Evolutionary conservation across 176 grass and related monocot species (phyloP).

Genomic region (Rhynchospora tenuis): DNA sequence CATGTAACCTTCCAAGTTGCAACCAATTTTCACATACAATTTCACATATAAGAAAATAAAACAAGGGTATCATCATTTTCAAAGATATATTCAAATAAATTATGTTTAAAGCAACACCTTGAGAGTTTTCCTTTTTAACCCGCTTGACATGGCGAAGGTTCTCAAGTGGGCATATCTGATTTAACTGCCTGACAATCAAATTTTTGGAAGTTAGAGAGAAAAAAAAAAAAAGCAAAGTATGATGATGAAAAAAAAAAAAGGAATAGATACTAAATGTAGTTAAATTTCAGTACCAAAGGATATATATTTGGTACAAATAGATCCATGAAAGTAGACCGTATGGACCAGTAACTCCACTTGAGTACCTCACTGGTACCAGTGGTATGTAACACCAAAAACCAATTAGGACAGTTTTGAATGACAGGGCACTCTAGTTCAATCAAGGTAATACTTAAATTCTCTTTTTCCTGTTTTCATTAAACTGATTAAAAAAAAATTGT

Average conservation of each 20-base stretch:
- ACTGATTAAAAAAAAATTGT: not conserved
- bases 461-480: not conserved
- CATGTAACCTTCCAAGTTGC: not conserved
- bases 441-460: not conserved
- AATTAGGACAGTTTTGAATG: not conserved
- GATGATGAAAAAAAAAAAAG: not conserved
- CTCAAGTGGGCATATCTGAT: slow-evolving; percentile 39
- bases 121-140: slow-evolving; percentile 20
- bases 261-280: not conserved
- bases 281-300: not conserved
- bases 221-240: not conserved
- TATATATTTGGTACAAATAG: not conserved
- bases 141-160: slow-evolving; percentile 46
- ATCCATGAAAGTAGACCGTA: not conserved
- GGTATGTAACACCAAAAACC: not conserved
- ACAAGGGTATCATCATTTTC: not conserved
- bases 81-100: not conserved
- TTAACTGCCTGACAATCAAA: slow-evolving; percentile 37
- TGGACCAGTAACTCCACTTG: not conserved
- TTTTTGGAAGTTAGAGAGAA: not conserved
- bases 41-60: not conserved
- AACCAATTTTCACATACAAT: not conserved
- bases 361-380: not conserved
- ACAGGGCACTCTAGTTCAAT: not conserved
- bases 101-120: slow-evolving; percentile 18